Evolutionary conservation across 345 rosid genomes (phyloP), one percentile per base, ranked within the genome.

Genomic region (Noccaea caerulescens): DNA sequence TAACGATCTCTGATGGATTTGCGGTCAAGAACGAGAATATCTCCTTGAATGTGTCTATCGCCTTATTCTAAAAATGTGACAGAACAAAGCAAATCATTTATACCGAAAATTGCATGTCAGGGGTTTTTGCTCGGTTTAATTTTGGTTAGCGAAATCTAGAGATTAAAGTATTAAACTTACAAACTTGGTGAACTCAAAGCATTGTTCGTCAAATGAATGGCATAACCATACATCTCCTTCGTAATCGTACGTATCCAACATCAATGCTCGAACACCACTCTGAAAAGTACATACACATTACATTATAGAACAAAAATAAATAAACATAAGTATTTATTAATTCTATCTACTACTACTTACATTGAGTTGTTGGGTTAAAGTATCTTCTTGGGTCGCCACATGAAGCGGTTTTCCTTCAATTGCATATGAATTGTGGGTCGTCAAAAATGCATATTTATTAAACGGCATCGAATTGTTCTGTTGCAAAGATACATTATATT

Each of bases 321-420:
- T 1, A 38, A 57, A 44, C 60, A 36, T 56, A 64, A 1, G 8
- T 10, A 12, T 27, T 39, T 32, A 4, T 45, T 27, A 37, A n/a
- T 10, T 55, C 32, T 54, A 55, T 30, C 12, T 9, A 37, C 6
- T 11, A 41, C 23, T 8, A 5, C 86, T 4, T 81, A 87, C 97
- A 8, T 80, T 81, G 11, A 88, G 84, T 65, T 88, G 97, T 44
- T 85, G 71, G 5, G 82, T 66, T 67, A 91, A 41, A 55, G 32
- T 73, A 47, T 91, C 96, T 76, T 91, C 95, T 76, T 91, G 97
- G 73, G 85, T 85, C 41, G 83, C 82, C 2, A 86, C 82, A 76
- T 73, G 86, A 10, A 80, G 20, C 0, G 59, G 77, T 37, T 65
- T 72, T 4, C 85, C 90, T 20, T 67, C 34, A 8, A 63, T 80